Evolutionary conservation across 1,284 basidiomycete genomes (phyloP).

Genomic region (Sporisorium scitamineum): DNA sequence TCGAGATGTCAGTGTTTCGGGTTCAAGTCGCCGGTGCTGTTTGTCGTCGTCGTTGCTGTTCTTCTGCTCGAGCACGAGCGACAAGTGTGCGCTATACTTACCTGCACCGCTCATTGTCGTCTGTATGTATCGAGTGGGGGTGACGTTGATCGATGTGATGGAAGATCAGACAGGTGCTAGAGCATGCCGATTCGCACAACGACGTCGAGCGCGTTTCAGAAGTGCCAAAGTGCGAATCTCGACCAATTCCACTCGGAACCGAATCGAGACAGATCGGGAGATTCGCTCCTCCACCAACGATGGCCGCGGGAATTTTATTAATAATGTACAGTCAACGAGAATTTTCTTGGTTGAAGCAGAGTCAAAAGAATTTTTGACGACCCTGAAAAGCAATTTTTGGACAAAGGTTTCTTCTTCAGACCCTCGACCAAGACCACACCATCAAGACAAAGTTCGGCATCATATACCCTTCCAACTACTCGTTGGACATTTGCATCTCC

Average conservation of each 20-base stretch:
- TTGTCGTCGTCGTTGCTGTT: not conserved
- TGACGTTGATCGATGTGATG: conserved; percentile 30
- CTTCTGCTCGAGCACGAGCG: not conserved
- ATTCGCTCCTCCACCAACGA: conserved; percentile 17
- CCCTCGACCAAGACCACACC: conserved; percentile 6
- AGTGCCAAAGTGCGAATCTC: conserved; percentile 12
- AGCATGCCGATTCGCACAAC: not conserved
- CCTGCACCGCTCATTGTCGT: conserved; percentile 48
- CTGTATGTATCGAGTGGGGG: conserved; percentile 8
- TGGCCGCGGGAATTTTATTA: not conserved
- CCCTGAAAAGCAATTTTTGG: conserved; percentile 5
- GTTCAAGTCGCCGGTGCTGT: not conserved
- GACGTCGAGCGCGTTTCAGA: conserved; percentile 14
- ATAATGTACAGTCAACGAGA: not conserved
- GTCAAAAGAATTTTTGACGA: conserved; percentile 35
- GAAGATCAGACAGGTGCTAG: not conserved
- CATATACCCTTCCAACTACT: conserved; percentile 15
- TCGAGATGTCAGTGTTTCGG: conserved; percentile 12
- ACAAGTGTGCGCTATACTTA: not conserved
- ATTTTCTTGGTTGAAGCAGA: not conserved
- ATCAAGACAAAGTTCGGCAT: conserved; percentile 1
- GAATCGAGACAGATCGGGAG: conserved; percentile 31
- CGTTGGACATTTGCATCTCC: not conserved
- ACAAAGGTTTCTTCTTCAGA: not conserved
- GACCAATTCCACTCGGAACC: conserved; percentile 35